A percentile compares a stretch with the other conserved stretches of the same genome.
Conservation (phyloP, 768 basidiomycete species). For the Boletus edulis region DNA sequence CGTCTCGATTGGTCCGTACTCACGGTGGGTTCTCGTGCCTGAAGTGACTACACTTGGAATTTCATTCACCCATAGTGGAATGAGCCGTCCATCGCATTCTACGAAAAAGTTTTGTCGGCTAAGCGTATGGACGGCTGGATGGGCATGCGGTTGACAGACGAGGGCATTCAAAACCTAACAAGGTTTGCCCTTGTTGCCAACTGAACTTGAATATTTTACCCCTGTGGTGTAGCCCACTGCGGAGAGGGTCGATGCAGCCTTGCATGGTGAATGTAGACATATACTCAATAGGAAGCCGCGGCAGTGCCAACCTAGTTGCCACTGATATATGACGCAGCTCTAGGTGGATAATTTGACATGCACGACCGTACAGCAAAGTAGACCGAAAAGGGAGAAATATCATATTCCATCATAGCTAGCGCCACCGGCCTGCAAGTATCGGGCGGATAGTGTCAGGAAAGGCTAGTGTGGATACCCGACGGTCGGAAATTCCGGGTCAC, state of each 20-base stretch:
- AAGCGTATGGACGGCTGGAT: conserved; percentile 82
- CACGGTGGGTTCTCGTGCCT: conserved; percentile 53
- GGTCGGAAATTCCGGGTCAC: conserved; percentile 21
- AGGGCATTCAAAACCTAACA: conserved; percentile 61
- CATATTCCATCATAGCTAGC: conserved; percentile 87
- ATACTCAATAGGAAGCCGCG: conserved; percentile 2
- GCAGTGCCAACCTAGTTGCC: conserved; percentile 23
- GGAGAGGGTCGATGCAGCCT: neutral
- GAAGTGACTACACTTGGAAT: neutral
- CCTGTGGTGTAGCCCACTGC: neutral
- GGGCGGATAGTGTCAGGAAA: conserved; percentile 16
- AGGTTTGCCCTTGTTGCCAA: conserved; percentile 36
- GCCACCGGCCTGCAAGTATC: conserved; percentile 65
- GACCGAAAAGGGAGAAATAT: conserved; percentile 21
- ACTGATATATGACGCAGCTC: conserved; percentile 21
- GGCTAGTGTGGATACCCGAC: neutral
- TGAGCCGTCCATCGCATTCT: conserved; percentile 86
- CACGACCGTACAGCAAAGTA: conserved; percentile 13
- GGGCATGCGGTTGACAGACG: conserved; percentile 77
- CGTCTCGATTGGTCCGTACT: conserved; percentile 81
- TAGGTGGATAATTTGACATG: conserved; percentile 12
- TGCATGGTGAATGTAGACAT: conserved; percentile 1
- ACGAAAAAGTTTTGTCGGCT: conserved; percentile 81
- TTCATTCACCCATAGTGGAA: conserved; percentile 69
- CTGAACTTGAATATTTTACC: conserved; percentile 5